These are phyloP conservation scores for Daldinia caldariorum DNA, from an alignment of 495 filamentous ascomycete genomes.

Conservation along the genomic window DNA sequence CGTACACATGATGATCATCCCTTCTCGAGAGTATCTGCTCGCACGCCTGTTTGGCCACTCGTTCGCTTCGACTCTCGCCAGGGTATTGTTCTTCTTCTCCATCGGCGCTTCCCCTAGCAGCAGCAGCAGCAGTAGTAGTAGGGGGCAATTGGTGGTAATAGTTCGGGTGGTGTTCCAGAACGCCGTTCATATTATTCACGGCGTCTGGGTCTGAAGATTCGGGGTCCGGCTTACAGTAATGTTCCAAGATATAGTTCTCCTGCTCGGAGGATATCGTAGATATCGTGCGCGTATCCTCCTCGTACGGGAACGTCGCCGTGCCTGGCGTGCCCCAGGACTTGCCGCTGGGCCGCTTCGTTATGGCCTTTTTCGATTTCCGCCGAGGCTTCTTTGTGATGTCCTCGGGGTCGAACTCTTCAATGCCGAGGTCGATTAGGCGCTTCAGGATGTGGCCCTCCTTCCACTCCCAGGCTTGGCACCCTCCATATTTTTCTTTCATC, in stretches of 20 bases:
- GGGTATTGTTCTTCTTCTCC: slow-evolving; percentile 20
- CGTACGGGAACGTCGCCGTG: slow-evolving; percentile 40
- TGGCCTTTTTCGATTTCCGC: slow-evolving; percentile 44
- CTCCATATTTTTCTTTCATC: slow-evolving; percentile 48
- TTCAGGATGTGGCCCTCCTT: slow-evolving; percentile 47
- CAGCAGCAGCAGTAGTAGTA: too few species aligned
- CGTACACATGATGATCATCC: slow-evolving; percentile 31
- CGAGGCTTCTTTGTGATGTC: slow-evolving; percentile 44
- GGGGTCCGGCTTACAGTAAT: slow-evolving; percentile 50
- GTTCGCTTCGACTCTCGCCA: slow-evolving; percentile 50
- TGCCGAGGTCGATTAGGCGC: slow-evolving; percentile 44
- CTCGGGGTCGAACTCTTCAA: slow-evolving; percentile 47
- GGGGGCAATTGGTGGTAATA: slow-evolving; percentile 2
- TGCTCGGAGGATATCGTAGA: slow-evolving; percentile 51
- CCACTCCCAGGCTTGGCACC: slow-evolving; percentile 49
- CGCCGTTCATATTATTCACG: slow-evolving; percentile 24
- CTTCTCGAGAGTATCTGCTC: slow-evolving; percentile 50
- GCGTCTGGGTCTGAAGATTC: slow-evolving; percentile 26
- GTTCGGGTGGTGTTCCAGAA: slow-evolving; percentile 46
- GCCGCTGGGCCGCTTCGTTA: slow-evolving; percentile 28
- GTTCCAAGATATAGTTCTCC: slow-evolving; percentile 54
- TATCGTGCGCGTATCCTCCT: slow-evolving; percentile 41
- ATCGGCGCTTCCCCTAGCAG: slow-evolving; percentile 27
- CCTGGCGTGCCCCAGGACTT: slow-evolving; percentile 35
- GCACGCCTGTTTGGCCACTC: slow-evolving; percentile 55